These are phyloP conservation scores for Curvularia spicifera DNA, from an alignment of 2,329 filamentous ascomycete genomes.

Conservation along the genomic window DNA sequence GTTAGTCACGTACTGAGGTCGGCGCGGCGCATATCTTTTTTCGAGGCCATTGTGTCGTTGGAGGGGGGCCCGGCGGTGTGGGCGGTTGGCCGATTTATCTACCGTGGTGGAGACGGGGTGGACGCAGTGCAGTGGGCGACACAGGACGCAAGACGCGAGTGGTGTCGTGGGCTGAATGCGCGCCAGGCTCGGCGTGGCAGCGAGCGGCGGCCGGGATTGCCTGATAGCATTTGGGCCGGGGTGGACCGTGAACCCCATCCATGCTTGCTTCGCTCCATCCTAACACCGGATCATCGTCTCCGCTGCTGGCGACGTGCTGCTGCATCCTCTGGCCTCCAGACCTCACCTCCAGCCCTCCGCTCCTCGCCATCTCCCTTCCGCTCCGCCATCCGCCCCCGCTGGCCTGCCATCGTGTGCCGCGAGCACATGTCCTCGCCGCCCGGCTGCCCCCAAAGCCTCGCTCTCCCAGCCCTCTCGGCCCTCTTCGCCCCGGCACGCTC, in stretches of 20 bases:
- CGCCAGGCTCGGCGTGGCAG: background rate
- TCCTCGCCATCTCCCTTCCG: slow-evolving; percentile 14
- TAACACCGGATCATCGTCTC: slow-evolving; percentile 20
- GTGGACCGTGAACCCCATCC: slow-evolving; percentile 7
- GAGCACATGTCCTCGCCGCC: slow-evolving; percentile 19
- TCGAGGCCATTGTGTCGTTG: slow-evolving; percentile 64
- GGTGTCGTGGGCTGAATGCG: slow-evolving; percentile 10
- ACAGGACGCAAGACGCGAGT: slow-evolving; percentile 11
- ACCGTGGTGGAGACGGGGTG: slow-evolving; percentile 15
- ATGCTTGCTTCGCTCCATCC: slow-evolving; percentile 13
- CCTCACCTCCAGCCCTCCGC: background rate
- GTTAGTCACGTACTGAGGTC: slow-evolving; percentile 68
- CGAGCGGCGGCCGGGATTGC: background rate
- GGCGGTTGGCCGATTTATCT: slow-evolving; percentile 12
- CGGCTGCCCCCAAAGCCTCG: background rate
- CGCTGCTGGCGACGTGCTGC: slow-evolving; percentile 18
- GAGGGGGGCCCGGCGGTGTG: slow-evolving; percentile 21
- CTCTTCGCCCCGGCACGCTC: slow-evolving; percentile 23
- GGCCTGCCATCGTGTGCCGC: slow-evolving; percentile 9
- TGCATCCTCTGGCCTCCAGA: slow-evolving; percentile 20
- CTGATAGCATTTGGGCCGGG: slow-evolving; percentile 8
- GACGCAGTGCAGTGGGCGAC: slow-evolving; percentile 15
- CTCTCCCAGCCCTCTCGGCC: slow-evolving; percentile 11
- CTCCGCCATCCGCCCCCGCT: slow-evolving; percentile 9
- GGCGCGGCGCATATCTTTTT: slow-evolving; percentile 76